Evolutionary conservation across 2,329 filamentous ascomycete genomes (phyloP), one percentile per base, ranked within the genome.

Genomic region (Sarocladium strictum): DNA sequence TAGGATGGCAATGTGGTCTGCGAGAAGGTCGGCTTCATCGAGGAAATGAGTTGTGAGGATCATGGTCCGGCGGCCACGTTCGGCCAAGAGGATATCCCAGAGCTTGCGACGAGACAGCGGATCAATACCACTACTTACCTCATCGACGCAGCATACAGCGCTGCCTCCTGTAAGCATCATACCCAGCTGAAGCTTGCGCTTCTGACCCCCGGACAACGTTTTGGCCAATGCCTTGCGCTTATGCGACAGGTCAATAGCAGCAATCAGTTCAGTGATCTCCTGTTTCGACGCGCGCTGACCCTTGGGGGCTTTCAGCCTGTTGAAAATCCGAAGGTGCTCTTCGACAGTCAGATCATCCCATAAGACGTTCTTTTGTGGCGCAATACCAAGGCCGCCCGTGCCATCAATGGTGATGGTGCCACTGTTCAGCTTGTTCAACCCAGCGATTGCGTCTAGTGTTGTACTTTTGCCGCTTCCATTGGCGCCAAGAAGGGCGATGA

Each of bases 81-180:
- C 91, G 1, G 87, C 87, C 12, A 96, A 76, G 21, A 97, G 75
- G 57, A 97, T 97, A 61, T 96, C 90, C 92, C 92, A 97, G 23
- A 97, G 89, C 71, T 96, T 96, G 26, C 91, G 77, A 54, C 93
- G 79, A 19, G 88, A 92, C 1, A 97, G 74, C 0, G 93, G 91
- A 65, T 97, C 92, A 19, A 97, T 78, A 14, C 92, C 93, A 57
- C 87, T 91, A 37, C 87, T 92, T 14, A 96, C 90, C 69, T 97
- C 93, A 61, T 97, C 92, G 5, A 97, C 84, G 63, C 90, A 94
- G 70, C 92, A 96, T 0, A 97, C 86, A 23, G 84, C 84, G 58
- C 88, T 93, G 11, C 90, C 91, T 58, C 93, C 92, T 3, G 90
- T 95, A 61, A 97, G 84, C 90, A 96, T 96, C 84, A 96, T 93